Evolutionary conservation across 2,329 filamentous ascomycete genomes (phyloP).

Genomic region (Aotearoamyces nothofagi): DNA sequence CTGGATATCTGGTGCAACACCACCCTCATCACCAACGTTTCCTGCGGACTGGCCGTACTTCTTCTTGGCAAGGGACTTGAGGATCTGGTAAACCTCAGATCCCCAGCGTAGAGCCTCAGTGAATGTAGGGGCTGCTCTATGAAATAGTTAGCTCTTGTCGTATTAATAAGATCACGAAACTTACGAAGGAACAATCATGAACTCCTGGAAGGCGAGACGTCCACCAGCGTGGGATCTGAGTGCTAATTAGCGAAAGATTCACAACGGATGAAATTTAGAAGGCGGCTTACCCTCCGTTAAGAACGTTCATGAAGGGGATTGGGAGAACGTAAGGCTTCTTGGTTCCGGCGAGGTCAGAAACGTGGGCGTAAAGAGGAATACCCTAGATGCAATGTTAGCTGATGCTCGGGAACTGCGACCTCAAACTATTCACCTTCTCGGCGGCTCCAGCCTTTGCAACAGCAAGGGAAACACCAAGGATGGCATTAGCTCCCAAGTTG

Average conservation of each 20-base stretch:
- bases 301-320: constrained; percentile 86
- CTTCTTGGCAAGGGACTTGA: constrained; percentile 96
- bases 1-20: constrained; percentile 98
- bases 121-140: constrained; percentile 72
- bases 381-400: constrained; percentile 28
- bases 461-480: constrained; percentile 72
- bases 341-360: constrained; percentile 75
- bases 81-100: constrained; percentile 94
- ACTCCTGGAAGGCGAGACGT: constrained; percentile 87
- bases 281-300: constrained; percentile 48
- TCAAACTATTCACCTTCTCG: constrained; percentile 46
- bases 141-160: constrained; percentile 4
- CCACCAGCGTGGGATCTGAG: constrained; percentile 87
- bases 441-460: constrained; percentile 81
- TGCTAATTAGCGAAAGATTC: constrained; percentile 9
- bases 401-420: constrained; percentile 1
- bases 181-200: constrained; percentile 82
- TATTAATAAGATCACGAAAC: constrained; percentile 17
- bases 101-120: constrained; percentile 92
- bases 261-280: constrained; percentile 14
- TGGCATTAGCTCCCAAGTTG: constrained; percentile 78
- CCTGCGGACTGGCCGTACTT: constrained; percentile 97
- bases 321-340: constrained; percentile 87
- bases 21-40: constrained; percentile 98
- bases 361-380: constrained; percentile 74